Percentiles rank a stretch among this genome's conserved stretches.
Evolutionary conservation across 2,329 filamentous ascomycete genomes (phyloP).

Genomic region (Sclerotinia borealis): DNA sequence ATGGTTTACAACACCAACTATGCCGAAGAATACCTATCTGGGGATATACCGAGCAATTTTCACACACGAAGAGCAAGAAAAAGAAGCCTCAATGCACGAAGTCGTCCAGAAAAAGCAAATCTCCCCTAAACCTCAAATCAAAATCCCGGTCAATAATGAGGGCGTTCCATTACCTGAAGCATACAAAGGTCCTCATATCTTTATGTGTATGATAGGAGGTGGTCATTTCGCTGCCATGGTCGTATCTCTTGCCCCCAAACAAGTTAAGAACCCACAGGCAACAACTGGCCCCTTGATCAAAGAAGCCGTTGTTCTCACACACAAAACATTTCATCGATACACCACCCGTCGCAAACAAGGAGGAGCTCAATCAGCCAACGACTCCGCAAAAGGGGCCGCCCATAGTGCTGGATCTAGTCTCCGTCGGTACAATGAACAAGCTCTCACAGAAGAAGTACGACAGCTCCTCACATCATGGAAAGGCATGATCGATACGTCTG

Average conservation of each 20-base stretch:
- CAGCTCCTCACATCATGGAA: conserved; percentile 80
- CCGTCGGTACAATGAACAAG: conserved; percentile 89
- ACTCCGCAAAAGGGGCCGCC: conserved; percentile 86
- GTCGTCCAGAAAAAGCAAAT: conserved; percentile 73
- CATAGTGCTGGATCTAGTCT: conserved; percentile 89
- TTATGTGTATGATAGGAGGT: conserved; percentile 97
- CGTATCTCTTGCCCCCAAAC: conserved; percentile 76
- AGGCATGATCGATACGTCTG: conserved; percentile 71
- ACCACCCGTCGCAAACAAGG: conserved; percentile 95
- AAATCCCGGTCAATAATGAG: conserved; percentile 49
- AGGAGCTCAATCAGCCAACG: conserved; percentile 88
- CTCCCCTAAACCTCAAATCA: conserved; percentile 47
- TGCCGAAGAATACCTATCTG: conserved; percentile 74
- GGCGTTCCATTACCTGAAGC: conserved; percentile 48
- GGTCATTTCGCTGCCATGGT: conserved; percentile 98
- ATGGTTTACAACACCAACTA: conserved; percentile 73
- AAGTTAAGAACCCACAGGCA: conserved; percentile 53
- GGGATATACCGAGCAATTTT: conserved; percentile 84
- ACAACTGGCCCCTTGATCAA: conserved; percentile 67
- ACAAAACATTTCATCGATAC: conserved; percentile 97
- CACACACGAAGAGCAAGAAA: conserved; percentile 62
- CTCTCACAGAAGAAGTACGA: conserved; percentile 82
- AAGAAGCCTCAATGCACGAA: conserved; percentile 55
- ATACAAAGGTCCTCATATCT: conserved; percentile 75
- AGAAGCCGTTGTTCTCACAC: conserved; percentile 81